Evolutionary conservation across 441 rosid genomes (phyloP).

Genomic region (Gossypium davidsonii): DNA sequence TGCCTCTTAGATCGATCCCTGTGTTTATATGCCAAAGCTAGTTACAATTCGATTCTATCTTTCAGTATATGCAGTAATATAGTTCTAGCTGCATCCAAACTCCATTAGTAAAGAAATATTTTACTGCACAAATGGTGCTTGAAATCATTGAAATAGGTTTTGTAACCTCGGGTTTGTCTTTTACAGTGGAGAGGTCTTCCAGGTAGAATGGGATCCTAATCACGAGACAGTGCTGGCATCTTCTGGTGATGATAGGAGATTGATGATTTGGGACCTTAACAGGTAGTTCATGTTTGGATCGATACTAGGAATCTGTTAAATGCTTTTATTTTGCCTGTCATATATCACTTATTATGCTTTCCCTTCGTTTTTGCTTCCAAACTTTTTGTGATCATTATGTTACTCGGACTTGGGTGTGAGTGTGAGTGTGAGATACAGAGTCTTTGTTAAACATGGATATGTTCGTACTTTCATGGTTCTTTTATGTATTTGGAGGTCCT

Average conservation of each 20-base stretch:
- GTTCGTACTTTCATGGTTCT: no score
- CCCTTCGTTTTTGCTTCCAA: background rate
- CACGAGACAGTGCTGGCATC: slow-evolving; percentile 88
- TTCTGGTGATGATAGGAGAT: slow-evolving; percentile 77
- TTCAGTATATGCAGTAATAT: background rate
- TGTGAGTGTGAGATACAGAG: no score
- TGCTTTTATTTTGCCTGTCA: background rate
- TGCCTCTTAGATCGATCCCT: background rate
- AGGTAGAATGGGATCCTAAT: slow-evolving; percentile 95
- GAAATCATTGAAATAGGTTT: slow-evolving; percentile 6
- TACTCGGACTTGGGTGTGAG: background rate
- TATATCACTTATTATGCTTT: background rate
- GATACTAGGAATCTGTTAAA: background rate
- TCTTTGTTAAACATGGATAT: no score
- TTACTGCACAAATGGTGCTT: background rate
- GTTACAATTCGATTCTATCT: background rate
- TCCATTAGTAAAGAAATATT: background rate
- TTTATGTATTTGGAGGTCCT: background rate
- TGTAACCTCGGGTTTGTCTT: slow-evolving; percentile 10
- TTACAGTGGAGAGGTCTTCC: slow-evolving; percentile 78
- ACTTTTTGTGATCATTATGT: background rate
- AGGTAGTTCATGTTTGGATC: slow-evolving; percentile 37
- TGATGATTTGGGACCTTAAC: slow-evolving; percentile 88
- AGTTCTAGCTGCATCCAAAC: background rate
- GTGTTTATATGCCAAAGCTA: background rate